Evolutionary conservation across 179 eudicot genomes (phyloP), one percentile per base, ranked within the genome.

Genomic region (Amaranthus tricolor): DNA sequence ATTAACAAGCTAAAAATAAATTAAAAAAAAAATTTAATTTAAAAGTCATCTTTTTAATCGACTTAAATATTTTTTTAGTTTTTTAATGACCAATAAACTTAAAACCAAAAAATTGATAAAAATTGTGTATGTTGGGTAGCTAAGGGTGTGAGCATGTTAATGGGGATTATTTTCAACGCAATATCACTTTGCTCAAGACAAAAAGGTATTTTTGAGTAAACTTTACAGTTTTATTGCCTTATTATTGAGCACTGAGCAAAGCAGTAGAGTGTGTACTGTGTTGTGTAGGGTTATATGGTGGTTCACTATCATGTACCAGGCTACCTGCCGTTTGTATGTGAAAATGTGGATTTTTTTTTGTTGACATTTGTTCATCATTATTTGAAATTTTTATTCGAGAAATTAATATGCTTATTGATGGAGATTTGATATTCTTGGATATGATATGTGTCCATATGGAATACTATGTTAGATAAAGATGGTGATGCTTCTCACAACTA

Each of bases 211-310:
- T 14, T 82, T 80, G 78, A 45, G 83, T 62, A 78, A 78, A 68
- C 87, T 82, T 86, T 86, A 75, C 55, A 70, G 77, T 80, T 79
- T 86, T 77, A 86, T 86, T 77, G 71, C 82, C 81, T 74, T 78
- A 76, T 86, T 78, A 82, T 86, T 80, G 79, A 10, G 69, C 73
- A 52, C 40, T 52, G 69, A 68, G 62, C 69, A 20, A 47, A 14
- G 8, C 13, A 20, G 8, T 49, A 54, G 51, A 20, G 62, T 74
- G 40, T 31, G 40, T 31, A 31, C 40, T 31, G 40, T 31, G 40
- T 31, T 2, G 3, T 2, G 58, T 75, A 44, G 77, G 49, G 60
- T 72, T 60, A 13, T 51, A 49, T 66, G 55, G 45, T 67, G n/a
- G 10, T 47, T 67, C 58, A 67, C 45, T 51, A 12, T 67, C 57